These are phyloP conservation scores for Boletus barrowsii DNA, from an alignment of 768 basidiomycete genomes.

Conservation along the genomic window DNA sequence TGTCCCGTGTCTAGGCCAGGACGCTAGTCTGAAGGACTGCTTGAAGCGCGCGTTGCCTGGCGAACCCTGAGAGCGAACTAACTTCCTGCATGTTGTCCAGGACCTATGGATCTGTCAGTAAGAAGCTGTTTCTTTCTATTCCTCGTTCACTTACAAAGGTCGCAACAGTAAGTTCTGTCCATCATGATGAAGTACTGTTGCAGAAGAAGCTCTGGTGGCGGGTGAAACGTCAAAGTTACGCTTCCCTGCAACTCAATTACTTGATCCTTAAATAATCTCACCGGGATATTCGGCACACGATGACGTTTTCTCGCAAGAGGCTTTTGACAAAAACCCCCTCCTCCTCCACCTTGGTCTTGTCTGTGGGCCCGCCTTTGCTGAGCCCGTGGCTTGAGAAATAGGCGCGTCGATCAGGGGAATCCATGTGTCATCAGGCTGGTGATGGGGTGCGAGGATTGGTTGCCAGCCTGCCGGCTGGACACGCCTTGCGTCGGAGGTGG, in stretches of 20 bases:
- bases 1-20: background rate
- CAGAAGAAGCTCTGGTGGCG: conserved; percentile 1
- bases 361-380: conserved; percentile 1
- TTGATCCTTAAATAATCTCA: conserved; percentile 22
- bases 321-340: background rate
- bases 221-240: conserved; percentile 14
- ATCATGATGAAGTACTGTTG: background rate
- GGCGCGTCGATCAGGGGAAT: conserved; percentile 4
- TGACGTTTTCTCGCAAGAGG: conserved; percentile 9
- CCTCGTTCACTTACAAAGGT: conserved; percentile 9
- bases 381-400: conserved; percentile 1
- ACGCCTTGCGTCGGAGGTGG: conserved; percentile 17
- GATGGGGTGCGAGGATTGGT: conserved; percentile 14
- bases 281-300: conserved; percentile 13
- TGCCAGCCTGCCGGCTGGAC: conserved; percentile 5
- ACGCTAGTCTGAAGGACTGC: conserved; percentile 9
- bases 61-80: background rate
- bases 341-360: conserved; percentile 6
- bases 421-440: conserved; percentile 6
- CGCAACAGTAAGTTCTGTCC: background rate
- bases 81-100: background rate
- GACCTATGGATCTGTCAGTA: background rate
- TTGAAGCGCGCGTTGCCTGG: background rate
- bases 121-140: conserved; percentile 1
- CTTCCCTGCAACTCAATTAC: conserved; percentile 18